phyloP scores from a whole-genome alignment of 257 asterid genomes.

The Vinca minor region DNA sequence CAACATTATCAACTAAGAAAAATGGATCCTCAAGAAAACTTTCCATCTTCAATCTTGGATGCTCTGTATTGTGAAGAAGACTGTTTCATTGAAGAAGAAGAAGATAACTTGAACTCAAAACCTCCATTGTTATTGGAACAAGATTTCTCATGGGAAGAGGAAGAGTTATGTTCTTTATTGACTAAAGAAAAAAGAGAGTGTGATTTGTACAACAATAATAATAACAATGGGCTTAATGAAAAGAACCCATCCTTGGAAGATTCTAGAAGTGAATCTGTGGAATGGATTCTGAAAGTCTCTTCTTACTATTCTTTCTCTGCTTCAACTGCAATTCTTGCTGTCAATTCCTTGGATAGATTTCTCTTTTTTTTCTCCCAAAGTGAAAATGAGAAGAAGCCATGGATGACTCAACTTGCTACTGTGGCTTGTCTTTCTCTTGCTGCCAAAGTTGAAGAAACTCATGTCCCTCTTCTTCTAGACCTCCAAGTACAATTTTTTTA shows the following conservation, averaged over 20 bases:
- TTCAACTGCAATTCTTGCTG: conserved; percentile 70
- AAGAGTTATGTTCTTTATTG: conserved; percentile 41
- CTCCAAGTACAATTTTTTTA: conserved; percentile 51
- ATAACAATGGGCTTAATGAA: conserved; percentile 16
- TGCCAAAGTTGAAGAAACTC: conserved; percentile 73
- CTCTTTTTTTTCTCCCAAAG: conserved; percentile 25
- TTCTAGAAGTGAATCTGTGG: conserved; percentile 46
- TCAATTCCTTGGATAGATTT: conserved; percentile 59
- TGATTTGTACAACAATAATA: conserved; percentile 15
- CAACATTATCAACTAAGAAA: too few relatives aligned
- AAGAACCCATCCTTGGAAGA: conserved; percentile 21
- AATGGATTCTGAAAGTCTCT: conserved; percentile 52
- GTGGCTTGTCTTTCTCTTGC: conserved; percentile 81
- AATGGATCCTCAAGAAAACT: conserved; percentile 31
- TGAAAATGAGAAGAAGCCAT: conserved; percentile 49
- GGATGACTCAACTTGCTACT: conserved; percentile 71
- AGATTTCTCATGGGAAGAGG: conserved; percentile 36
- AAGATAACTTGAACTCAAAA: conserved; percentile 16
- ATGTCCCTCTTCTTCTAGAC: conserved; percentile 63
- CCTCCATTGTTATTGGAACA: conserved; percentile 20
- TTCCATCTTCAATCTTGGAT: conserved; percentile 26
- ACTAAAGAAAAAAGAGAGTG: conserved; percentile 52
- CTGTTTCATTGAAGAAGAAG: conserved; percentile 17
- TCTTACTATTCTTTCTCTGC: conserved; percentile 52
- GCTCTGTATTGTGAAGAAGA: conserved; percentile 35